Conservation (phyloP, 2,329 filamentous ascomycete species). For the Fusarium floridanum region DNA sequence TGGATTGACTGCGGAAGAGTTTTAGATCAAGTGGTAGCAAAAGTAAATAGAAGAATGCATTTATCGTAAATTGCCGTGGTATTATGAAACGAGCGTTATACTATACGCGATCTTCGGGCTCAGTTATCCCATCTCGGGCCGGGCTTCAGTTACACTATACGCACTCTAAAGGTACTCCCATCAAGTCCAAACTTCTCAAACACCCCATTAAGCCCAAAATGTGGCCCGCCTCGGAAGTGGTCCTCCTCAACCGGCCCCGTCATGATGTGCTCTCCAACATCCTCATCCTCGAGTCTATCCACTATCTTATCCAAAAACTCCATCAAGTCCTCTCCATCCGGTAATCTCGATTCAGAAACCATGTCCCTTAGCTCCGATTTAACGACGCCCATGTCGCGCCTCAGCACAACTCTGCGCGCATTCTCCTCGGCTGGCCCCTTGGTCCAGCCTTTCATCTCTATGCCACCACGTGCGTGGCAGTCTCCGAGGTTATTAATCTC, state of each 20-base stretch:
- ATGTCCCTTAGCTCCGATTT: neutral
- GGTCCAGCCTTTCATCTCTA: neutral
- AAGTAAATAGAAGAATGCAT: neutral
- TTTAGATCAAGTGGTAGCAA: conserved; percentile 6
- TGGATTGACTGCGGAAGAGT: conserved; percentile 53
- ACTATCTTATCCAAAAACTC: neutral
- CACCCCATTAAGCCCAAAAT: rapidly evolving
- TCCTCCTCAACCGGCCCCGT: neutral
- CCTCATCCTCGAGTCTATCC: neutral
- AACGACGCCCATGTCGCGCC: neutral
- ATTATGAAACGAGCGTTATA: too few species aligned
- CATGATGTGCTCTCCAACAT: neutral
- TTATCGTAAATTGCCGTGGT: neutral
- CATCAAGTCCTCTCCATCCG: neutral
- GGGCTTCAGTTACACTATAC: neutral
- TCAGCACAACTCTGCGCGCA: neutral
- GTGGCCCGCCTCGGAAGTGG: neutral
- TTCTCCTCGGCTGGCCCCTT: rapidly evolving
- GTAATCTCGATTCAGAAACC: neutral
- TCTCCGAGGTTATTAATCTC: neutral
- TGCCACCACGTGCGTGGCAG: rapidly evolving
- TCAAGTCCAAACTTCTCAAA: neutral
- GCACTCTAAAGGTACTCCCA: neutral
- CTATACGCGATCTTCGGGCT: neutral
- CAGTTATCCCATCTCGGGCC: too few species aligned